Conservation (phyloP, 371 early-diverging fungal genomes). For the Lichtheimia ramosa region DNA sequence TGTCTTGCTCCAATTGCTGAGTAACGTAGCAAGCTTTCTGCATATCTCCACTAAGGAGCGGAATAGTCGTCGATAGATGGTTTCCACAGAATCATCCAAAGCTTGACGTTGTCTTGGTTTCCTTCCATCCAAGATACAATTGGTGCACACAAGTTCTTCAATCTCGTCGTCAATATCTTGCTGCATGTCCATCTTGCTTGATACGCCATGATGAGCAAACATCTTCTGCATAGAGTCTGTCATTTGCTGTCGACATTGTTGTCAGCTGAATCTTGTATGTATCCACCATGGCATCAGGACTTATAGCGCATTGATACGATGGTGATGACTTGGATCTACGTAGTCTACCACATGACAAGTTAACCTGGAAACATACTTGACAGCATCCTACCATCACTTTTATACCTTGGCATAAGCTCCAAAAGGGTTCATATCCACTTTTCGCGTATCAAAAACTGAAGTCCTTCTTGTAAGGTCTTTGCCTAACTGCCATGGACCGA, state of each 20-base stretch:
- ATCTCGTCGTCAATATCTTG: slow-evolving; percentile 20
- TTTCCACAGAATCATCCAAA: slow-evolving; percentile 1
- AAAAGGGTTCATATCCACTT: neutral
- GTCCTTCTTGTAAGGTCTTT: neutral
- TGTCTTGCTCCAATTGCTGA: neutral
- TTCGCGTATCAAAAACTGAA: neutral
- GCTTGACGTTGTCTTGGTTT: neutral
- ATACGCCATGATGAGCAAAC: neutral
- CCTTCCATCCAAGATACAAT: neutral
- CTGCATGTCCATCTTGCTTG: slow-evolving; percentile 7
- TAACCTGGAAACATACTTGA: neutral
- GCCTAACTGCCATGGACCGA: neutral
- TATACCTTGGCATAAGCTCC: neutral
- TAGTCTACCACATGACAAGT: neutral
- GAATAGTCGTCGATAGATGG: slow-evolving; percentile 1
- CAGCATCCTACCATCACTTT: neutral
- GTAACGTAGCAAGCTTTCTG: neutral
- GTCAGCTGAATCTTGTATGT: neutral
- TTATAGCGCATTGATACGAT: neutral
- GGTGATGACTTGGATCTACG: neutral
- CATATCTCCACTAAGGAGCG: slow-evolving; percentile 1
- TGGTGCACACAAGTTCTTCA: neutral
- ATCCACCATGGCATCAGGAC: neutral
- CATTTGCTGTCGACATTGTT: neutral
- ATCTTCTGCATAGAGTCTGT: slow-evolving; percentile 3